phyloP scores from a whole-genome alignment of 1,284 basidiomycete species.

The Cutaneotrichosporon spelunceum region DNA sequence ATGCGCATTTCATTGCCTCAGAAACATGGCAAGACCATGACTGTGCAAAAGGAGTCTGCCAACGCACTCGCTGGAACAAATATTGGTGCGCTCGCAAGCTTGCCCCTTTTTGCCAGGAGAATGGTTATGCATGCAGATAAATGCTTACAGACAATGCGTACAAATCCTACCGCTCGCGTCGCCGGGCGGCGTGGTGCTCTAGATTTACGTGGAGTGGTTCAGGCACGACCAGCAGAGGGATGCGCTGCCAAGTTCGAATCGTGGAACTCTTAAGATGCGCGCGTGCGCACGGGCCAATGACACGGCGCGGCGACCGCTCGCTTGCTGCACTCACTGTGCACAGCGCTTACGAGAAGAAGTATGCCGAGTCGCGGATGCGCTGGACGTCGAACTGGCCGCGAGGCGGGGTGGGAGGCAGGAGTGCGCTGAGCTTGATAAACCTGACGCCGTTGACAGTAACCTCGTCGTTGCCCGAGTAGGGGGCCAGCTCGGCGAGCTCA shows the following conservation, averaged over 20 bases:
- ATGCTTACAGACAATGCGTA: slow-evolving; percentile 24
- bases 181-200: slow-evolving; percentile 3
- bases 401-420: slow-evolving; percentile 77
- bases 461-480: slow-evolving; percentile 15
- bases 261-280: background rate
- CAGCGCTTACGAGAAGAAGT: slow-evolving; percentile 67
- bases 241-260: background rate
- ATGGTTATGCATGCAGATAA: slow-evolving; percentile 19
- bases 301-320: background rate
- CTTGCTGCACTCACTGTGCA: background rate
- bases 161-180: slow-evolving; percentile 2
- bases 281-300: too few relatives aligned
- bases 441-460: slow-evolving; percentile 29
- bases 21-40: too few relatives aligned
- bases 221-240: background rate
- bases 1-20: too few relatives aligned
- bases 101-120: background rate
- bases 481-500: slow-evolving; percentile 12
- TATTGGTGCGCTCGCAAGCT: background rate
- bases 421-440: slow-evolving; percentile 71
- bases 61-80: background rate
- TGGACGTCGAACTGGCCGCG: slow-evolving; percentile 87
- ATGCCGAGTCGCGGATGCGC: slow-evolving; percentile 73
- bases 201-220: background rate
- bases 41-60: too few relatives aligned